Evolutionary conservation across 257 asterid species (phyloP).

Genomic region (Solanum verrucosum): DNA sequence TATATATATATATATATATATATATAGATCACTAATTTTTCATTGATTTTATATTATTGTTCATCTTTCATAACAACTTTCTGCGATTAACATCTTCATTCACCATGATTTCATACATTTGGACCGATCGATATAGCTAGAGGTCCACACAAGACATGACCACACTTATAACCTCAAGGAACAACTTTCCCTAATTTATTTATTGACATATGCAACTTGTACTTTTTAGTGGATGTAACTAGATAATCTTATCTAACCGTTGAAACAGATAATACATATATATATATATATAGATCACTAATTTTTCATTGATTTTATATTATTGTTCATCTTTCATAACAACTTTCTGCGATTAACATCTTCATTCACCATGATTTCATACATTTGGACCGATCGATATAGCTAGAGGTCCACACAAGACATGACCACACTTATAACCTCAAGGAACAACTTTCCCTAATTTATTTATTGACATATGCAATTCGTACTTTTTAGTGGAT

Average conservation of each 20-base stretch:
- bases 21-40: background rate
- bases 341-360: background rate
- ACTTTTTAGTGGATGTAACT: background rate
- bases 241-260: background rate
- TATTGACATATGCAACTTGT: background rate
- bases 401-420: background rate
- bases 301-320: background rate
- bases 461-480: background rate
- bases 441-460: background rate
- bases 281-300: background rate
- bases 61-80: background rate
- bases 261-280: background rate
- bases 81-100: background rate
- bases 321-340: background rate
- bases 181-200: background rate
- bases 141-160: background rate
- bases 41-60: background rate
- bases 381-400: background rate
- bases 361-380: background rate
- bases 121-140: background rate
- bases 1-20: too few relatives aligned
- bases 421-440: background rate
- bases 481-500: background rate
- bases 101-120: background rate
- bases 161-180: background rate